Evolutionary conservation across 2,329 filamentous ascomycete species (phyloP).

Genomic region (Amauroascus verrucosus): DNA sequence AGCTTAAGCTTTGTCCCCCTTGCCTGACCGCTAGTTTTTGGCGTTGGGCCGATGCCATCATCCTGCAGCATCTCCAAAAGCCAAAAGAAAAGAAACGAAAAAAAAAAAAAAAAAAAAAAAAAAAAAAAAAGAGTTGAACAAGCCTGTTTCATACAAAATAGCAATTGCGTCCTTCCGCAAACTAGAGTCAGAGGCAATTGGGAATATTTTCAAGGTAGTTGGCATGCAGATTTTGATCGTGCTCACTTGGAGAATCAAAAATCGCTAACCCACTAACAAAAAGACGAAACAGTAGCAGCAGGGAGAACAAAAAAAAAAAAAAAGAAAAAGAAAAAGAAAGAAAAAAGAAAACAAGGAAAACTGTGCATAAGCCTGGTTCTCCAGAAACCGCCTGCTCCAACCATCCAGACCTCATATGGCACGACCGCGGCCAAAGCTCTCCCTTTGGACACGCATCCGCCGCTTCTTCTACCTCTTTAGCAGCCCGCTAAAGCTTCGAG

Average conservation of each 20-base stretch:
- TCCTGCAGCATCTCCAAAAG: constrained; percentile 2
- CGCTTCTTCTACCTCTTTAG: constrained; percentile 11
- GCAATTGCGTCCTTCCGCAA: background rate
- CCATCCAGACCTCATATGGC: constrained; percentile 5
- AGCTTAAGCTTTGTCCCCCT: constrained; percentile 7
- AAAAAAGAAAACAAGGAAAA: background rate
- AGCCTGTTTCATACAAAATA: background rate
- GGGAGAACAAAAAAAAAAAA: too few relatives aligned
- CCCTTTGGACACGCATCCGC: constrained; percentile 9
- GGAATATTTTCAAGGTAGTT: too few relatives aligned
- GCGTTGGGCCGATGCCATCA: constrained; percentile 7
- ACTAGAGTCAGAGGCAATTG: too few relatives aligned
- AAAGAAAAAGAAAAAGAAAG: background rate
- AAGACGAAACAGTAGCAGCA: too few relatives aligned
- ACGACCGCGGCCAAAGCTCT: constrained; percentile 10
- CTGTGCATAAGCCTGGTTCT: background rate
- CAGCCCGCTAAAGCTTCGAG: constrained; percentile 14
- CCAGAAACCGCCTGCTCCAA: too few relatives aligned
- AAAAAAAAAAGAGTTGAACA: background rate
- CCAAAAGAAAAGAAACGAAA: background rate
- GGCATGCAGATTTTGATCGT: too few relatives aligned
- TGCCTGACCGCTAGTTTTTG: constrained; percentile 9
- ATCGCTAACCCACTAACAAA: too few relatives aligned
- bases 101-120: constrained; percentile 2
- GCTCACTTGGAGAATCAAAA: too few relatives aligned